Conservation (phyloP, 257 asterid species). For the Capsicum chinense region DNA sequence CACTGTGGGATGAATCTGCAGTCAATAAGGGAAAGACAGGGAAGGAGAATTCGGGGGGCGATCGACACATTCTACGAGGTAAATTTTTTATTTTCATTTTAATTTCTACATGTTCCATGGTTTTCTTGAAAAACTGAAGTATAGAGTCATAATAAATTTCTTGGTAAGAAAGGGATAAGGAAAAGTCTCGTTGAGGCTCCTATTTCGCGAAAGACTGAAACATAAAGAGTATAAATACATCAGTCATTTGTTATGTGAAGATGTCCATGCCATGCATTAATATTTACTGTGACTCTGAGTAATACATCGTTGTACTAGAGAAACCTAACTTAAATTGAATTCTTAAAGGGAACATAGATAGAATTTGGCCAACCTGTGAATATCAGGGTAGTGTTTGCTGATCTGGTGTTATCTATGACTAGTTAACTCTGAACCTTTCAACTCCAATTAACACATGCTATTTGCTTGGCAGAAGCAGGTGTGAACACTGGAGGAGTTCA, state of each 20-base stretch:
- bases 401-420: slow-evolving; percentile 1
- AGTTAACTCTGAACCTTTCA: slow-evolving; percentile 18
- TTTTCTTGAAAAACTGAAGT: neutral
- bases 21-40: slow-evolving; percentile 97
- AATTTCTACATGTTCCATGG: neutral
- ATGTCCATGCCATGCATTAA: neutral
- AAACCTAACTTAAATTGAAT: neutral
- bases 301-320: neutral
- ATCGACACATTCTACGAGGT: slow-evolving; percentile 65
- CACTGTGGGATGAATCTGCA: slow-evolving; percentile 90
- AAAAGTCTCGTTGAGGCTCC: neutral
- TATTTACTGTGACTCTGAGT: neutral
- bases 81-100: neutral
- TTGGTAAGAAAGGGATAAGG: neutral
- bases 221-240: neutral
- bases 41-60: slow-evolving; percentile 91
- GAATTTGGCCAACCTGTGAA: neutral
- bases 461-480: slow-evolving; percentile 57
- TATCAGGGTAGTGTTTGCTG: neutral
- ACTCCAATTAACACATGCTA: slow-evolving; percentile 14
- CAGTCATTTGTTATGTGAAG: neutral
- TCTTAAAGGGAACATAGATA: neutral
- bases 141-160: neutral
- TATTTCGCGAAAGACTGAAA: slow-evolving; percentile 12
- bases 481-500: slow-evolving; percentile 64